A percentile compares a stretch with the other conserved stretches of the same genome.
Evolutionary conservation across 257 asterid genomes (phyloP).

Genomic region (Solanum pennellii): DNA sequence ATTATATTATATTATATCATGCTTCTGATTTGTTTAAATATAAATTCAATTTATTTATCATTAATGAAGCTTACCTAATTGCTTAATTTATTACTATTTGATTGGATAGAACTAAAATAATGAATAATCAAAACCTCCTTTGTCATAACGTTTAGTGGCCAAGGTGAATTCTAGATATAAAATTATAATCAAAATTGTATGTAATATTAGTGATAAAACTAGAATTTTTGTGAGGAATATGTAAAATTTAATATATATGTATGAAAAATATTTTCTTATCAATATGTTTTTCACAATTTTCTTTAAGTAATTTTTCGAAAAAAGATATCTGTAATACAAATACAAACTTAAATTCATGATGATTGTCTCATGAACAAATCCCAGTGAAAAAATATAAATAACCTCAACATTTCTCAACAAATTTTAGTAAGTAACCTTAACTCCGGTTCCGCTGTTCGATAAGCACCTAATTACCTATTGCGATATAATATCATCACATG

Average conservation of each 20-base stretch:
- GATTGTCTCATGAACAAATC: not conserved
- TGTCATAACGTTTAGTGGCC: not conserved
- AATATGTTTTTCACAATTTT: too few relatives aligned
- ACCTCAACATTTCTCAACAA: not conserved
- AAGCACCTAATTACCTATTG: too few relatives aligned
- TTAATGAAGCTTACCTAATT: not conserved
- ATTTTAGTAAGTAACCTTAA: too few relatives aligned
- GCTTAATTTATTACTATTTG: not conserved
- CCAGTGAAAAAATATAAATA: too few relatives aligned
- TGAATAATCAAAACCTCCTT: not conserved
- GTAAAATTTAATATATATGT: too few relatives aligned
- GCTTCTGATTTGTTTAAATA: not conserved
- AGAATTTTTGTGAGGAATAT: too few relatives aligned
- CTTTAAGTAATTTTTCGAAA: too few relatives aligned
- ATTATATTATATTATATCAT: not conserved
- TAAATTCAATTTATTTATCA: not conserved
- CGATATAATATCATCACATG: too few relatives aligned
- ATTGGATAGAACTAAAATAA: not conserved
- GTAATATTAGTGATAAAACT: not conserved
- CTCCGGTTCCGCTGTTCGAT: rapidly evolving
- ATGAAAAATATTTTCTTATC: too few relatives aligned
- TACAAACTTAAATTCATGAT: not conserved
- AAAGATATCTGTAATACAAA: too few relatives aligned
- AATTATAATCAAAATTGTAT: not conserved
- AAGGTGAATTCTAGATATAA: not conserved